Conservation (phyloP, 78 protist species). For the Diacronema lutheri region DNA sequence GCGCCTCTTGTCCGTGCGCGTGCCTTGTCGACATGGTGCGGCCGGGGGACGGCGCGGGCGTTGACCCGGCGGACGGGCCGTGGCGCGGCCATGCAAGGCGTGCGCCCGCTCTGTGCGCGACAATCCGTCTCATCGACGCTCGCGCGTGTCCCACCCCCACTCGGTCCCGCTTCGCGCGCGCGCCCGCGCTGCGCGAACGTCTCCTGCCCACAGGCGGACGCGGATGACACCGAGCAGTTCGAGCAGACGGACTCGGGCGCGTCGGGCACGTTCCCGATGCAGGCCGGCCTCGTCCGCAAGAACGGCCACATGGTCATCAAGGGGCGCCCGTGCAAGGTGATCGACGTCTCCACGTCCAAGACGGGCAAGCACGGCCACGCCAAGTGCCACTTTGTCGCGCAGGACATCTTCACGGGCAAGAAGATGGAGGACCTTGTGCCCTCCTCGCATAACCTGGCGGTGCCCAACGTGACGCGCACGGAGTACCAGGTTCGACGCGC, state of each 20-base stretch:
- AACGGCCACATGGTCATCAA: conserved; percentile 64
- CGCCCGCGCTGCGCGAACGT: too few species aligned
- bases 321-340: conserved; percentile 83
- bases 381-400: conserved; percentile 86
- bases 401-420: conserved; percentile 95
- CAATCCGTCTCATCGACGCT: too few species aligned
- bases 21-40: too few species aligned
- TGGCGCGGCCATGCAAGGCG: too few species aligned
- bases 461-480: conserved; percentile 78
- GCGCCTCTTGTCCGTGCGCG: too few species aligned
- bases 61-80: too few species aligned
- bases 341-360: conserved; percentile 87
- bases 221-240: conserved; percentile 25
- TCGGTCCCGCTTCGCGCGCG: too few species aligned
- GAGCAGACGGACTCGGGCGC: conserved; percentile 28
- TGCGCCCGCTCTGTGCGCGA: too few species aligned
- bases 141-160: too few species aligned
- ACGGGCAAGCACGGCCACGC: conserved; percentile 99
- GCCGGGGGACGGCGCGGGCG: too few species aligned
- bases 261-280: conserved; percentile 56
- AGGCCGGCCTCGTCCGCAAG: conserved; percentile 73
- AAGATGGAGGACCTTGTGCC: conserved; percentile 92
- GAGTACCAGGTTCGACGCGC: conserved; percentile 59
- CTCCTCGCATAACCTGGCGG: conserved; percentile 92
- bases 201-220: too few species aligned